These are phyloP conservation scores for Deuterostichococcus epilithicus DNA, from an alignment of 139 green algal species.

Conservation along the genomic window DNA sequence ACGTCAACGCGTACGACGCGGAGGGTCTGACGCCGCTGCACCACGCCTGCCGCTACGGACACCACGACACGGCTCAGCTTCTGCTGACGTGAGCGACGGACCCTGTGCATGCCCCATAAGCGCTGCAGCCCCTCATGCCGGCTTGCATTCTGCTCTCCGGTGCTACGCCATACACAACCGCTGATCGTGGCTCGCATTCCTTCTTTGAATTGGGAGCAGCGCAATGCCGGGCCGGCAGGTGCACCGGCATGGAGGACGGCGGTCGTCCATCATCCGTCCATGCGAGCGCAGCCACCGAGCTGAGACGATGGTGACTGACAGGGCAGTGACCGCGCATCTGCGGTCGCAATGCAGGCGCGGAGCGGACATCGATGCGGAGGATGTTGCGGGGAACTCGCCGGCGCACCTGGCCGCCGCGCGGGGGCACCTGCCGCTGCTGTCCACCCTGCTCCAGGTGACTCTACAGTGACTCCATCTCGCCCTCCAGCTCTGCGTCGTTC, in stretches of 20 bases:
- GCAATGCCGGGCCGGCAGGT: too few species aligned
- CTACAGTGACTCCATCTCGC: background rate
- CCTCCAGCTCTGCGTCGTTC: background rate
- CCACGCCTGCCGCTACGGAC: slow-evolving; percentile 24
- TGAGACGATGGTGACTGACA: background rate
- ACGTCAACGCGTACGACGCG: background rate
- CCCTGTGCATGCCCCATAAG: too few species aligned
- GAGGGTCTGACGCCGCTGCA: background rate
- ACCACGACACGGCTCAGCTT: slow-evolving; percentile 8
- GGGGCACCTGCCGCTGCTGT: slow-evolving; percentile 33
- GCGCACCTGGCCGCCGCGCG: slow-evolving; percentile 43
- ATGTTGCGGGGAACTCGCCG: slow-evolving; percentile 43
- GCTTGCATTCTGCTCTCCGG: too few species aligned
- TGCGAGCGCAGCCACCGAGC: background rate
- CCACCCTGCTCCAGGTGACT: slow-evolving; percentile 30
- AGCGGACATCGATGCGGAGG: slow-evolving; percentile 23
- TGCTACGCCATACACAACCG: too few species aligned
- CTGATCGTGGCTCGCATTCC: too few species aligned
- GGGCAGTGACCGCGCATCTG: background rate
- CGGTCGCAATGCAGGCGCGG: slow-evolving; percentile 5
- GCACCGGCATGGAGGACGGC: too few species aligned
- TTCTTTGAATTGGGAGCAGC: too few species aligned
- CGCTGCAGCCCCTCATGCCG: too few species aligned
- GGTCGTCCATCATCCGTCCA: background rate
- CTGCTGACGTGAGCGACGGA: slow-evolving; percentile 18